These are phyloP conservation scores for Triticum turgidum DNA, from an alignment of 176 grass and related monocot species.

Conservation along the genomic window DNA sequence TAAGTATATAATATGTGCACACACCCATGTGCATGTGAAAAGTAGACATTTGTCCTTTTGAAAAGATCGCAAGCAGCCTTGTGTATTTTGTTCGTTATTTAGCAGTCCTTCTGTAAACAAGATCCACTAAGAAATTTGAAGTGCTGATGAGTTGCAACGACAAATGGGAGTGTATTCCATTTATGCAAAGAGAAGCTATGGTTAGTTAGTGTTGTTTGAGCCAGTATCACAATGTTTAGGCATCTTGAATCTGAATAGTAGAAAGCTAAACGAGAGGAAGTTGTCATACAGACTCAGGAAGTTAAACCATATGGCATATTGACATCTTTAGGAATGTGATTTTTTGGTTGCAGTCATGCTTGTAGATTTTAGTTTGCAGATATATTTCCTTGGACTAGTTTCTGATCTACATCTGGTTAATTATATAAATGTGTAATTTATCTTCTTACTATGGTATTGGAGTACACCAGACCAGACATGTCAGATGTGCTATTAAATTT, in stretches of 20 bases:
- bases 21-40: neutral
- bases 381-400: neutral
- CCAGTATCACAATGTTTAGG: neutral
- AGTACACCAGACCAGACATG: constrained; percentile 15
- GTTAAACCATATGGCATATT: constrained; percentile 6
- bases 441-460: neutral
- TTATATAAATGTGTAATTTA: neutral
- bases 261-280: neutral
- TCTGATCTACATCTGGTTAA: neutral
- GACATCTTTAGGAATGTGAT: constrained; percentile 1
- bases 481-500: constrained; percentile 13
- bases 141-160: neutral
- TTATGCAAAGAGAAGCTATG: neutral
- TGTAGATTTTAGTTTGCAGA: neutral
- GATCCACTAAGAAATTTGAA: neutral
- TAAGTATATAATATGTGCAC: constrained; percentile 29
- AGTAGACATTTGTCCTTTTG: neutral
- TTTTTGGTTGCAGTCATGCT: neutral
- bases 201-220: neutral
- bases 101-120: neutral
- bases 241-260: constrained; percentile 1
- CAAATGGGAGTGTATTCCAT: neutral
- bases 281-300: neutral
- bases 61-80: neutral
- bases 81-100: neutral